Evolutionary conservation across 148 eudicot species (phyloP), one percentile per base, ranked within the genome.

Genomic region (Polygonum aviculare): DNA sequence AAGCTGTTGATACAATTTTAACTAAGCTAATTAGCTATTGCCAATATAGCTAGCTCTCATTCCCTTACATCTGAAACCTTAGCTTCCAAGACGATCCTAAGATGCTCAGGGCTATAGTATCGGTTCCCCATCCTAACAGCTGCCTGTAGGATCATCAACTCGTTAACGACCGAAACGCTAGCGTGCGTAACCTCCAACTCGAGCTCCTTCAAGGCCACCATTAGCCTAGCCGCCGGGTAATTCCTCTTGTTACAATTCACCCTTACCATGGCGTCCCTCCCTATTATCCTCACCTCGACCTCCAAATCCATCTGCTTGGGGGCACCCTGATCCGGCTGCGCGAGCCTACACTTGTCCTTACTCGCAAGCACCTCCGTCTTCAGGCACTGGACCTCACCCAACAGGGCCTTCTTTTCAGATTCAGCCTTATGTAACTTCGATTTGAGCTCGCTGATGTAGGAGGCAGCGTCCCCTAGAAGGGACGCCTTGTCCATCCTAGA

Each of bases 401-500:
- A 82, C 76, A 87, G 67, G 14, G 77, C 89, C 31, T 92, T 93
- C 44, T 82, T 90, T 3, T 89, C 90, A 0, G 74, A 72, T 11
- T 91, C 95, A 0, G 59, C 19, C 6, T 52, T 78, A 31, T 86
- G 86, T 1, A 90, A 76, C 82, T 90, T 91, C 3, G 83, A 55
- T 5, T 89, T 26, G 31, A 94, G 88, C 44, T 89, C 86, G 16
- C 85, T 87, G 47, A 94, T 94, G 80, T 94, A 94, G 3, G 87
- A 78, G 2, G 91, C 95, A 0, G 97, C 89, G 59, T 91, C 98
- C 3, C 86, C 82, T 18, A 94, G 81, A 36, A 94, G 60, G 9
- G 98, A 91, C 0, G 98, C 98, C 83, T 94, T 94, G 78, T 94
- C 97, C 98, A 94, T 91, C 74, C 85, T 87, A 0, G 94, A 87